Base-by-base conservation (phyloP, 768 basidiomycete species). In the Xerocomellus intermedius region DNA sequence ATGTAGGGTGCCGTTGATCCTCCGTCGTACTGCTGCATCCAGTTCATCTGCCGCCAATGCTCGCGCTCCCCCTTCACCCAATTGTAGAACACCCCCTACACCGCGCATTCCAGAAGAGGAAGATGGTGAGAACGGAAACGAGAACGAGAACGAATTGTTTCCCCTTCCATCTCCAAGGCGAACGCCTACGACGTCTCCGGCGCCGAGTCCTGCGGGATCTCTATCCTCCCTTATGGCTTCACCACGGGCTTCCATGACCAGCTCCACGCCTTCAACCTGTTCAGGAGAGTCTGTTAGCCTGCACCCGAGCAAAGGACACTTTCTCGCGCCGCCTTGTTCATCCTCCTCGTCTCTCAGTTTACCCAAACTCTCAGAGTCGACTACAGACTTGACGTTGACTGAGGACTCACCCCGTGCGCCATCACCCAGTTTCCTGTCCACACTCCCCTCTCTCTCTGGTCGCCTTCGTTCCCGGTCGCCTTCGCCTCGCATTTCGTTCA, bases 141-240 rank as follows among this genome's bases (percentile, higher is more conserved):
- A 84, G 56, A 73, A 78, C 13, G 78, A 81, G 50, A 74, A 77
- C 14, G 77, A 81, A 47, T 64, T 85, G 1, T 85, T 83, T 64
- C 81, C 81, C 1, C 73, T 86, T 21, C 85, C 84, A 9, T 81
- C 82, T 2, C 83, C 84, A 8, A 73, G 78, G 42, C 78, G 84
- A 9, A 76, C 80, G 1, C 84, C 84, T 1, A 70, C 63, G n/a
- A 56, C 64, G 2, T 79, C 79, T 2, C 76, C 77, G 0, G 46
- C 60, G 2, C 67, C 73, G 0, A 80, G 70, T 24, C 66, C 74
- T 1, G 52, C 54, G 2, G 66, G 63, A n/a, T 74, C 73, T 2
- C 10, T 54, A 8, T 72, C 66, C 2, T 72, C 66, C 3, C 59
- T 70, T 26, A 49, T 38, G 37, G 49, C 45, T 19, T 4, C 50